phyloP scores from a whole-genome alignment of 768 basidiomycete species.

The Plicaturopsis crispa region DNA sequence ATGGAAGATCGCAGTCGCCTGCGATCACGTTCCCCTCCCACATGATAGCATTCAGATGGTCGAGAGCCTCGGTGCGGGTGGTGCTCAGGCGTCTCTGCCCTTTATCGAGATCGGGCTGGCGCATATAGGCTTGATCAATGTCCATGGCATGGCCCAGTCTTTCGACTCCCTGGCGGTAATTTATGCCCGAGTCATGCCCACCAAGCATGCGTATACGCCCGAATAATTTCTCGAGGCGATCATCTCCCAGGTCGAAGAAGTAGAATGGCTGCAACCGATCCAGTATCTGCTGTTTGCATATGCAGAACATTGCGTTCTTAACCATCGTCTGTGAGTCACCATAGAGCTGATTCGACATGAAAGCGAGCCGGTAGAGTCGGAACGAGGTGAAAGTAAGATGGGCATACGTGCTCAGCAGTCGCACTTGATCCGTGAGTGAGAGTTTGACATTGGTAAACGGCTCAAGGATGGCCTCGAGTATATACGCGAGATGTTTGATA shows the following conservation, averaged over 20 bases:
- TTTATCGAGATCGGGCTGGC: slow-evolving; percentile 5
- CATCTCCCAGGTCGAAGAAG: slow-evolving; percentile 17
- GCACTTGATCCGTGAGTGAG: slow-evolving; percentile 20
- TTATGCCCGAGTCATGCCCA: slow-evolving; percentile 6
- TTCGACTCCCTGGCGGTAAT: slow-evolving; percentile 2
- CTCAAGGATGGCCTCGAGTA: slow-evolving; percentile 10
- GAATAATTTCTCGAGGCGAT: slow-evolving; percentile 21
- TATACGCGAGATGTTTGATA: slow-evolving; percentile 7
- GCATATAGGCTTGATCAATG: slow-evolving; percentile 5
- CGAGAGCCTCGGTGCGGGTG: slow-evolving; percentile 5
- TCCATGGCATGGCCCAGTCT: slow-evolving; percentile 6
- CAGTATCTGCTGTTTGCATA: slow-evolving; percentile 17
- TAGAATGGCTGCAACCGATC: slow-evolving; percentile 13
- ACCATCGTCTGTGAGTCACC: slow-evolving; percentile 21
- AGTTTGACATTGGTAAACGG: slow-evolving; percentile 15
- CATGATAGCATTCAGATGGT: slow-evolving; percentile 5
- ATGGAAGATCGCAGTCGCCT: slow-evolving; percentile 3
- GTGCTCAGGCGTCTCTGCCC: slow-evolving; percentile 4
- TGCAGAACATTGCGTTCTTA: slow-evolving; percentile 13
- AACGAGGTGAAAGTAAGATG: slow-evolving; percentile 17
- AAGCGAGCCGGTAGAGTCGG: slow-evolving; percentile 11
- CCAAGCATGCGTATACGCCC: slow-evolving; percentile 16
- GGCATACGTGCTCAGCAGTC: slow-evolving; percentile 14
- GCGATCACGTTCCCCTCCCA: slow-evolving; percentile 4
- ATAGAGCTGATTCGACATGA: slow-evolving; percentile 23